phyloP scores from a whole-genome alignment of 1,139 yeast genomes.

The Candida glucosophila region DNA sequence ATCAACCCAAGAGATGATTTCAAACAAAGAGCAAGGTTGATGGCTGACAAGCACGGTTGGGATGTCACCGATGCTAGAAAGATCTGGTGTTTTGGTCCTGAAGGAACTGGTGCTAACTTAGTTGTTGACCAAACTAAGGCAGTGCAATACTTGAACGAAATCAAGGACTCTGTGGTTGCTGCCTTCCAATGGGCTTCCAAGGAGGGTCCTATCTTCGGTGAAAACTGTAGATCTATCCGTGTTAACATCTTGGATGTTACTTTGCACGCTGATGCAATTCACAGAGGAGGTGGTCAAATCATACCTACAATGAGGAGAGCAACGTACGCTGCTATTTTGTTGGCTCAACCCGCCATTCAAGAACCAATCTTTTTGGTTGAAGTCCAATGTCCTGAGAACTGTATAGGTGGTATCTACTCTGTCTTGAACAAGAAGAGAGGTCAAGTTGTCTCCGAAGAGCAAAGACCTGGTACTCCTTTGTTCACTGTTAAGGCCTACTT shows the following conservation, averaged over 20 bases:
- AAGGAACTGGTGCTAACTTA: slow-evolving; percentile 97
- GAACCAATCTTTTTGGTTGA: slow-evolving; percentile 99
- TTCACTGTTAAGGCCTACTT: slow-evolving; percentile 98
- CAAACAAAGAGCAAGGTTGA: slow-evolving; percentile 97
- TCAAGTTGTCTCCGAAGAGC: slow-evolving; percentile 97
- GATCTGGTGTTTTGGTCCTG: slow-evolving; percentile 99
- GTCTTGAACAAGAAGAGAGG: slow-evolving; percentile 99
- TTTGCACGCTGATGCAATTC: slow-evolving; percentile 99
- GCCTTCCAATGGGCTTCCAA: slow-evolving; percentile 99
- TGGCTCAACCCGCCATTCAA: slow-evolving; percentile 98
- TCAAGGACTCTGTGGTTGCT: slow-evolving; percentile 98
- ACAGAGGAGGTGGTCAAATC: slow-evolving; percentile 99
- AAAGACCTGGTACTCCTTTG: slow-evolving; percentile 99
- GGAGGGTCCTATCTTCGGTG: slow-evolving; percentile 99
- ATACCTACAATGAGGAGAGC: slow-evolving; percentile 99
- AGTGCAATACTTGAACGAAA: slow-evolving; percentile 97
- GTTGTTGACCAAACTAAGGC: slow-evolving; percentile 99
- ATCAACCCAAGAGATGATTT: slow-evolving; percentile 95
- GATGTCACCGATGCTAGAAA: slow-evolving; percentile 99
- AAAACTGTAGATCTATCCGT: slow-evolving; percentile 92
- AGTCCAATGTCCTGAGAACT: slow-evolving; percentile 99
- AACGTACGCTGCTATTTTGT: slow-evolving; percentile 94
- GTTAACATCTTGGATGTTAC: slow-evolving; percentile 98
- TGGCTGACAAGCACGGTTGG: slow-evolving; percentile 99
- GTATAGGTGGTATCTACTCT: slow-evolving; percentile 99